Base-by-base conservation (phyloP, 1,139 yeast species). In the Suhomyces kunorum region DNA sequence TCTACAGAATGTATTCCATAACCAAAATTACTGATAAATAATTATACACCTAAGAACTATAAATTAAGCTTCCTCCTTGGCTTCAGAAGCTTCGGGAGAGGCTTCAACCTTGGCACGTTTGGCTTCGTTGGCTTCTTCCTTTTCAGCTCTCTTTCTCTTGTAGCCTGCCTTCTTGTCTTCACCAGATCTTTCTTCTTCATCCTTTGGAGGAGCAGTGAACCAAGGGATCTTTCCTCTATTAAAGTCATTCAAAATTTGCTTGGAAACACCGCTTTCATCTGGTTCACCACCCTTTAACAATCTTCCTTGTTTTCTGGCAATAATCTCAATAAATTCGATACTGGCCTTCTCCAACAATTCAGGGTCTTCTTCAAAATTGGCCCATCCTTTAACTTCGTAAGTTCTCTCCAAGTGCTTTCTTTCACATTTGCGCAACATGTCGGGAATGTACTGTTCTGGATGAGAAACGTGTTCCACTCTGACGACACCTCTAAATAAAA, bases 211-310 rank as follows among this genome's bases (percentile, higher is more conserved):
- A 25, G 94, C 81, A 24, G 88, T 88, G 61, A 92, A 92, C 98
- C 98, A 92, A 17, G 98, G 98, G 42, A 92, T 89, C 59, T 89
- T 88, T 46, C 98, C 98, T 64, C 98, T 80, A 67, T 88, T 92
- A 71, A 92, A 92, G 63, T 92, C 98, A 55, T 87, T 89, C 59
- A 92, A 76, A 24, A 92, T 83, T 59, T 85, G 84, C 63, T 89
- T 92, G 37, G 98, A 83, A 43, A 92, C 90, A 54, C 96, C 95
- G 50, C 83, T 75, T 66, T 90, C 97, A 64, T 92, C 98, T 1
- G 98, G 96, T 66, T 92, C 98, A 51, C 98, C 98, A 45, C 98
- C 98, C 66, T 92, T 92, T 54, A 92, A 71, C 51, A 92, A 74
- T 62, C 96, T 81, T 48, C 98, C 98, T 41, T 81, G 87, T 64